Evolutionary conservation across 148 eudicot genomes (phyloP), one percentile per base, ranked within the genome.

Genomic region (Amaranthus palmeri): DNA sequence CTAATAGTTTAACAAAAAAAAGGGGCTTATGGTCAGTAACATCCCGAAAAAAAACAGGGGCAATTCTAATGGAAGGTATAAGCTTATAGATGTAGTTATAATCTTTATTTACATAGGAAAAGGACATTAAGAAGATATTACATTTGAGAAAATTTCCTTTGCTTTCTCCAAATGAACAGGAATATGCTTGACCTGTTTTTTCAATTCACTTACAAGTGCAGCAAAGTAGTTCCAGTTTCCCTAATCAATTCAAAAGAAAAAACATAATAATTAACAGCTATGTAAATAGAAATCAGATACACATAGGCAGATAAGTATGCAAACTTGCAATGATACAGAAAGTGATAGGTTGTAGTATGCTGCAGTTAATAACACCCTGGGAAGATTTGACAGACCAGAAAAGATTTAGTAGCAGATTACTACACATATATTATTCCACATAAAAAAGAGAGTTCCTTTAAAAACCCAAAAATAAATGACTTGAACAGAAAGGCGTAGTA

Each of bases 151-250:
- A 42, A 95, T 88, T 40, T 91, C 98, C 88, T 92, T 92, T 8
- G 98, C 91, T 78, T 95, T 95, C 75, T 95, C 97, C 71, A 88
- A 80, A 89, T 95, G 98, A 17, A 92, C 89, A 67, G 96, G 91
- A 78, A 91, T 96, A 85, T 89, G 83, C 84, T 95, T 91, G 18
- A 92, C 87, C 83, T 84, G 85, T 81, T 82, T 82, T 64, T 93
- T 84, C 86, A 89, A 86, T 81, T 95, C 98, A 65, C 87, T 85
- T 18, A 91, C 90, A 74, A 91, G 89, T 40, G 98, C 98, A 60
- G 98, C 97, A 87, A 89, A 91, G 84, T 91, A 95, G 74, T 95
- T 95, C 98, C 98, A 95, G 76, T 95, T 95, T 52, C 98, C 98
- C 98, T 95, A 70, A 54, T 53, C 64, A 50, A 84, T 7, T 67